Percentiles rank a stretch among this genome's conserved stretches.
phyloP scores from a whole-genome alignment of 2,329 filamentous ascomycete species.

The Biscogniauxia marginata region DNA sequence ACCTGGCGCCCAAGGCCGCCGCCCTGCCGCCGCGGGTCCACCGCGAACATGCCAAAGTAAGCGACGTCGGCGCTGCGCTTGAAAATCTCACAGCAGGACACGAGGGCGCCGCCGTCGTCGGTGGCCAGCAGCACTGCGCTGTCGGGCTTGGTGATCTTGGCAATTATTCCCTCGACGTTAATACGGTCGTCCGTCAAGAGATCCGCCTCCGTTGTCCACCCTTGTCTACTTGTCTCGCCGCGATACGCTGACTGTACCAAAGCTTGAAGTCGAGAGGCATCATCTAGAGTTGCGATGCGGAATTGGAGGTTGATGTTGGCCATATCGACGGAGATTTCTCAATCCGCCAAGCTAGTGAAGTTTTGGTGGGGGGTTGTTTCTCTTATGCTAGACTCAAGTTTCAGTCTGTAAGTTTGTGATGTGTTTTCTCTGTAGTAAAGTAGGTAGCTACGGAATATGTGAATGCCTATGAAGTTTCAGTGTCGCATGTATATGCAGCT shows the following conservation, averaged over 20 bases:
- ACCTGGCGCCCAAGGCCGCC: slow-evolving; percentile 44
- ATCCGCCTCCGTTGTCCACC: slow-evolving; percentile 16
- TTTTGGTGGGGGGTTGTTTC: neutral
- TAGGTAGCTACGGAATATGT: too few species aligned
- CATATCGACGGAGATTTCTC: neutral
- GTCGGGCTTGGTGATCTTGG: slow-evolving; percentile 18
- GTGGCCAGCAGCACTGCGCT: slow-evolving; percentile 34
- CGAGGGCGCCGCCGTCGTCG: slow-evolving; percentile 28
- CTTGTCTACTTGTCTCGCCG: slow-evolving; percentile 14
- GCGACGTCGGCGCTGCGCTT: slow-evolving; percentile 28
- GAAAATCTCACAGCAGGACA: slow-evolving; percentile 46
- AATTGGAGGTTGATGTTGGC: slow-evolving; percentile 9
- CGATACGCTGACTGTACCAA: slow-evolving; percentile 21
- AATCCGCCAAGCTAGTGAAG: neutral
- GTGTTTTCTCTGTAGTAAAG: neutral
- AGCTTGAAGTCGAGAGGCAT: slow-evolving; percentile 15
- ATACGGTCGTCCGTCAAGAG: slow-evolving; percentile 9
- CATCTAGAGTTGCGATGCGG: slow-evolving; percentile 20
- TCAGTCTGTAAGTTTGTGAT: too few species aligned
- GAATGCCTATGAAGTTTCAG: too few species aligned
- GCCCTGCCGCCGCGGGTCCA: slow-evolving; percentile 41
- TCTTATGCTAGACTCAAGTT: neutral
- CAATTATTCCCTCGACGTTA: slow-evolving; percentile 6
- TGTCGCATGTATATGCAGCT: too few species aligned
- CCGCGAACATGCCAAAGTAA: slow-evolving; percentile 50